Percentiles rank a stretch among this genome's conserved stretches.
Conservation (phyloP, 495 filamentous ascomycete genomes). For the Schizothecium vesticola region DNA sequence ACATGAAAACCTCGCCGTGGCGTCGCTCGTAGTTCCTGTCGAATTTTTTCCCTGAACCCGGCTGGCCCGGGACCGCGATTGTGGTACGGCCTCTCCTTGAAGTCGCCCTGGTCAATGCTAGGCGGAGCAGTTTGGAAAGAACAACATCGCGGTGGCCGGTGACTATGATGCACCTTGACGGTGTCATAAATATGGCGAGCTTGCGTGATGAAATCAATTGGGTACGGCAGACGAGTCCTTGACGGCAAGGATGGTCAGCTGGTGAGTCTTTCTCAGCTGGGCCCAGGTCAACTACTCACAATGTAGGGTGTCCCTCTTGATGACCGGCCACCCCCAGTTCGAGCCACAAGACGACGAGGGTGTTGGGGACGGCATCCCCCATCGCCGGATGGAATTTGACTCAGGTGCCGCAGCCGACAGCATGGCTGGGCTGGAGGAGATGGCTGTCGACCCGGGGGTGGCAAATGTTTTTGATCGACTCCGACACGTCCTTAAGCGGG, state of each 20-base stretch:
- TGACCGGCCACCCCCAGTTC: conserved; percentile 46
- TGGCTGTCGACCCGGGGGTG: conserved; percentile 31
- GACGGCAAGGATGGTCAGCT: conserved; percentile 48
- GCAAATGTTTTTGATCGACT: conserved; percentile 38
- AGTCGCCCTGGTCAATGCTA: background rate
- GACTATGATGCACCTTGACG: conserved; percentile 49
- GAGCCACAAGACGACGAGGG: conserved; percentile 44
- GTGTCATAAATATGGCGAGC: conserved; percentile 41
- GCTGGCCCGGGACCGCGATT: conserved; percentile 41
- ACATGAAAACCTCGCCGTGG: background rate
- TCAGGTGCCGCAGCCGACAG: conserved; percentile 1
- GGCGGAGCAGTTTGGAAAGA: conserved; percentile 44
- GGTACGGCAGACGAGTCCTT: conserved; percentile 44
- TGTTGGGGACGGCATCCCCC: conserved; percentile 42
- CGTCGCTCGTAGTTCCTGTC: conserved; percentile 40
- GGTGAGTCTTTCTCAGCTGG: conserved; percentile 28
- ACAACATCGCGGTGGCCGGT: conserved; percentile 38
- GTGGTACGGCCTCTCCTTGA: conserved; percentile 34
- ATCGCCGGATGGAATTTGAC: conserved; percentile 39
- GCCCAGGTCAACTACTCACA: background rate
- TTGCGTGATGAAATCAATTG: conserved; percentile 45
- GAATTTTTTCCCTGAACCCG: conserved; percentile 48
- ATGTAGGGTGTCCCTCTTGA: conserved; percentile 47
- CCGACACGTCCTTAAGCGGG: conserved; percentile 33
- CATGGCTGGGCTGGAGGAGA: conserved; percentile 4